Base-by-base conservation (phyloP, 1,284 basidiomycete genomes). In the Ceratobasidium sp. region DNA sequence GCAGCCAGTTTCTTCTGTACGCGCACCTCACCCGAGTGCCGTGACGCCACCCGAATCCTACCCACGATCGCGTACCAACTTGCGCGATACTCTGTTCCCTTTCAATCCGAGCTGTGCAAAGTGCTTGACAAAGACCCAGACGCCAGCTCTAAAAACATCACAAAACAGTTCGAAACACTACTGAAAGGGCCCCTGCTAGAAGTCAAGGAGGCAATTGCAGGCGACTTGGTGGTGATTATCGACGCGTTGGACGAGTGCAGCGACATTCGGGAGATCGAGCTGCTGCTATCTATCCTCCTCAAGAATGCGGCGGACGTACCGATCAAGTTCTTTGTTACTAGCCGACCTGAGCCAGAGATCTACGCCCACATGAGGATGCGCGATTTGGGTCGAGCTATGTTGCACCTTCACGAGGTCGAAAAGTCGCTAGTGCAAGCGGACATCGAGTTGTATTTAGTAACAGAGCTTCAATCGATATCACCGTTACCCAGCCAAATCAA, bases 231-330 rank as follows among this genome's bases (percentile, higher is more conserved):
- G n/a, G 38, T 62, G 6, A 45, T 62, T n/a, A 62, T 62, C 17
- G 58, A 62, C 25, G 58, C 58, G 1, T 45, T 62, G n/a, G 58
- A 62, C 58, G 58, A 62, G n/a, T 62, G 58, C 42, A 45, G 49
- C 43, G 32, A 29, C 20, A 20, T 22, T 7, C 13, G 31, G 3
- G 45, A 45, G 0, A 27, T 38, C 17, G 43, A n/a, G 10, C 20
- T 20, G 4, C 20, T 62, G 2, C 45, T 62, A 12, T 13, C 8
- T 31, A 22, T 50, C 13, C 20, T 62, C 31, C 32, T 62, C 43
- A 8, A 31, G 15, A 12, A 7, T 35, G 45, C 22, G 8, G 17
- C 42, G 8, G 15, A 12, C 35, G 27, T 62, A n/a, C 15, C 25
- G 10, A 22, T 47, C 13, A 58, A 45, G 56, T 58, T 58, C 42